Evolutionary conservation across 495 filamentous ascomycete genomes (phyloP), one percentile per base, ranked within the genome.

Genomic region (Chaetomium fimeti): DNA sequence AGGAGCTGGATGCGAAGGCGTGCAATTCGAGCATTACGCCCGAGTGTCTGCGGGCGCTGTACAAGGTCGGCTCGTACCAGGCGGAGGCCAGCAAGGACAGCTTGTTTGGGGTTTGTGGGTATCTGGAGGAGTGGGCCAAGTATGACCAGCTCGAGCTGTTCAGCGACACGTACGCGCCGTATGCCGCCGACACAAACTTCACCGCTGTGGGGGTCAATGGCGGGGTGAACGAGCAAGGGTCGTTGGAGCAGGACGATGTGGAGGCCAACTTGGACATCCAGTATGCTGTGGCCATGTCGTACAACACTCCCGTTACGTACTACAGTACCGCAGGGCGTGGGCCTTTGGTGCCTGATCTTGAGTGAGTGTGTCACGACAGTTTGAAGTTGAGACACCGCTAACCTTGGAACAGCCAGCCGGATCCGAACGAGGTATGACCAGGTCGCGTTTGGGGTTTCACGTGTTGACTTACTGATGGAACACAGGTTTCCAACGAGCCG

Each of bases 221-320:
- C 12, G 84, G 81, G 4, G 54, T 76, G 57, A 78, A 87, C 61
- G 72, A 82, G 66, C 85, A 89, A 63, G 74, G 74, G 64, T 75
- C 82, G 7, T 68, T 69, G 20, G 22, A 36, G 22, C 70, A 73
- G 7, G 66, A 77, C 24, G 68, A 70, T 29, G 81, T 81, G 40
- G 90, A 93, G 74, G 89, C 89, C 59, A 88, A 91, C 74, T 81
- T 93, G 8, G 90, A 93, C 65, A 76, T 89, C 38, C 86, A 92
- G 74, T 89, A 89, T 62, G 84, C 87, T 65, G 60, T 89, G 61
- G 81, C 82, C 32, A 64, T 90, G 48, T 18, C 32, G 0, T 54
- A 54, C 59, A 52, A 40, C 91, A 94, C 66, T 69, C 89, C 43
- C 88, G 93, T 72, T 88, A 89, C 63, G 83, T 87, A 78, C 59